Evolutionary conservation across 2,329 filamentous ascomycete species (phyloP).

Genomic region (Coleophoma eucalyptorum): DNA sequence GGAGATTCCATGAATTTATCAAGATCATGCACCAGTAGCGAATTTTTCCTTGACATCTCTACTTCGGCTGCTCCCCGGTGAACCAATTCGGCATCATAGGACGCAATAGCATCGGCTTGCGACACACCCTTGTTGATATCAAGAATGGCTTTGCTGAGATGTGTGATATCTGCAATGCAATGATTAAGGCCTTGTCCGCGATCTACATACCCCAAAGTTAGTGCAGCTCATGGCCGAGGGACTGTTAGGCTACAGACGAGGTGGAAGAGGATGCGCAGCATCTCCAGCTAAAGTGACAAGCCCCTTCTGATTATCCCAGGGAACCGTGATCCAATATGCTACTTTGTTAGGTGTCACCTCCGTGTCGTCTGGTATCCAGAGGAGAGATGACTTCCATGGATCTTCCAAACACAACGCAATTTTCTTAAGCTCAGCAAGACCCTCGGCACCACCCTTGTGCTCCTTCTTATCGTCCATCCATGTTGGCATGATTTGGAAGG

Average conservation of each 20-base stretch:
- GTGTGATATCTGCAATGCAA: too few species aligned
- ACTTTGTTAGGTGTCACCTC: not conserved
- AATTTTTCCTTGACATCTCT: not conserved
- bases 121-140: not conserved
- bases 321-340: conserved; percentile 27
- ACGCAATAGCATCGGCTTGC: not conserved
- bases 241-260: not conserved
- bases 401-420: conserved; percentile 1
- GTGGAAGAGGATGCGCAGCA: conserved; percentile 51
- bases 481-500: conserved; percentile 3
- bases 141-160: not conserved
- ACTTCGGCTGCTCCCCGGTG: not conserved
- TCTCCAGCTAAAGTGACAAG: conserved; percentile 45
- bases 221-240: not conserved
- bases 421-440: conserved; percentile 3
- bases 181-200: conserved; percentile 1
- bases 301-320: conserved; percentile 37
- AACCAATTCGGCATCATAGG: not conserved
- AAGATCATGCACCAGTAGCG: not conserved
- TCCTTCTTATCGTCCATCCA: not conserved
- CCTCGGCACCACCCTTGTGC: not conserved
- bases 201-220: not conserved
- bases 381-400: conserved; percentile 3
- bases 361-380: conserved; percentile 6
- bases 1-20: not conserved